A percentile compares a stretch with the other conserved stretches of the same genome.
Conservation (phyloP, 2,329 filamentous ascomycete species). For the Zalaria obscura region DNA sequence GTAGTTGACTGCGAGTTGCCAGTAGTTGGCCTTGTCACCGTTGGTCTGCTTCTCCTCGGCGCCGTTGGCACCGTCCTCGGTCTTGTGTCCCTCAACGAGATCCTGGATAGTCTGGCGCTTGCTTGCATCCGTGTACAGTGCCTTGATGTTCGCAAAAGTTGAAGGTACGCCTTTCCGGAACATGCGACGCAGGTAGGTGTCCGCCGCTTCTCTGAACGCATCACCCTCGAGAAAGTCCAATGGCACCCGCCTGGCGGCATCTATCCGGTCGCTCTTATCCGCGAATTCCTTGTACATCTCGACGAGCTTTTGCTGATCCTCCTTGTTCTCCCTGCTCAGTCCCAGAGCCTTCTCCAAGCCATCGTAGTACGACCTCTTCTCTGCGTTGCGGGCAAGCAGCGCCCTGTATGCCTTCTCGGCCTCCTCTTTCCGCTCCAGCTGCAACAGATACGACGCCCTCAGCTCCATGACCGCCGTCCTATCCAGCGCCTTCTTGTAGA, state of each 20-base stretch:
- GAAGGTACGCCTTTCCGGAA: conserved; percentile 88
- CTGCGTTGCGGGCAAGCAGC: conserved; percentile 74
- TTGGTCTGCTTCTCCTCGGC: conserved; percentile 30
- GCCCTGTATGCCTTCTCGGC: conserved; percentile 69
- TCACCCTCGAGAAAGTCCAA: conserved; percentile 79
- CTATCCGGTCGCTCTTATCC: conserved; percentile 65
- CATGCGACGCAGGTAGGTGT: conserved; percentile 69
- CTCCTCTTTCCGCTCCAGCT: conserved; percentile 63
- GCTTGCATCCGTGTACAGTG: conserved; percentile 63
- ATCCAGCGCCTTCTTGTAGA: conserved; percentile 68
- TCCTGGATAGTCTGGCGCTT: conserved; percentile 68
- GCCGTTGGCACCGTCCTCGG: conserved; percentile 21
- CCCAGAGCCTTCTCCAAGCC: conserved; percentile 57
- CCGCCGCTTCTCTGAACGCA: conserved; percentile 63
- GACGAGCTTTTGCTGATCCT: conserved; percentile 55
- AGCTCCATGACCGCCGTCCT: conserved; percentile 73
- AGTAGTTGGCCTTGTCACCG: conserved; percentile 40
- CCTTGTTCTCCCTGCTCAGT: conserved; percentile 45
- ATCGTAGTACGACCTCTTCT: conserved; percentile 76
- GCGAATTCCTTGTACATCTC: conserved; percentile 73
- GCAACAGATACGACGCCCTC: conserved; percentile 68
- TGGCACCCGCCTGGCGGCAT: conserved; percentile 74
- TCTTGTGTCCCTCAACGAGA: conserved; percentile 65
- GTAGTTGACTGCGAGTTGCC: conserved; percentile 70
- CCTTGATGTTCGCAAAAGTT: conserved; percentile 91